phyloP scores from a whole-genome alignment of 148 eudicot genomes.

The Polygonum maritimum region DNA sequence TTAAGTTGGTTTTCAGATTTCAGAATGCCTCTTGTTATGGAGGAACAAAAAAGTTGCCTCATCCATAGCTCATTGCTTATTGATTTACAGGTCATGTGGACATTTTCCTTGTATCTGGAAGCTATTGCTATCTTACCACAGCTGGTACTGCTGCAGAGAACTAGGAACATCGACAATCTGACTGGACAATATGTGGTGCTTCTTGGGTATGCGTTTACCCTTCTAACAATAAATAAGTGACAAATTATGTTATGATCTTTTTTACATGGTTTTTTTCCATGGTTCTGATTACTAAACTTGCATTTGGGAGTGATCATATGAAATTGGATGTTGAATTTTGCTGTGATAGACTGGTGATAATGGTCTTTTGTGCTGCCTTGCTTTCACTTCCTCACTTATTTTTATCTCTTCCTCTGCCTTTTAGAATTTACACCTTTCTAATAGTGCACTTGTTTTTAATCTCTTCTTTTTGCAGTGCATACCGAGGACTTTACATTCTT shows the following conservation, averaged over 20 bases:
- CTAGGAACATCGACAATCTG: slow-evolving; percentile 93
- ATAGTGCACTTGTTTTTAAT: not conserved
- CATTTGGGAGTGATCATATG: not conserved
- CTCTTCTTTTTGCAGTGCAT: slow-evolving; percentile 55
- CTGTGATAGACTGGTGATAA: not conserved
- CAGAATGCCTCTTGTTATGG: not conserved
- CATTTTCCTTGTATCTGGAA: slow-evolving; percentile 87
- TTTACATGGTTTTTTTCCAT: not conserved
- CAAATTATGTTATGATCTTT: not conserved
- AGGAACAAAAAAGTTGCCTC: not conserved
- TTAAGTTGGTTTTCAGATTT: not conserved
- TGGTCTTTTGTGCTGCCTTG: not conserved
- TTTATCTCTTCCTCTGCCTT: not conserved
- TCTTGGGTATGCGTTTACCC: slow-evolving; percentile 51
- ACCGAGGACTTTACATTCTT: slow-evolving; percentile 74
- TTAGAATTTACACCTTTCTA: not conserved
- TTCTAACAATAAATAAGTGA: not conserved
- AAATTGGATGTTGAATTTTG: not conserved
- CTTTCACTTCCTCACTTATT: not conserved
- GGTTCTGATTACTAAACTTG: not conserved
- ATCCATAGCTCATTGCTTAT: slow-evolving; percentile 15
- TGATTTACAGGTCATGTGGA: slow-evolving; percentile 77
- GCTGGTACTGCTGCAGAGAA: slow-evolving; percentile 91
- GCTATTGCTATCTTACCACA: slow-evolving; percentile 98
- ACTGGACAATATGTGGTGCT: slow-evolving; percentile 81